phyloP scores from a whole-genome alignment of 192 early-diverging fungal species.

The Backusella macrospora region DNA sequence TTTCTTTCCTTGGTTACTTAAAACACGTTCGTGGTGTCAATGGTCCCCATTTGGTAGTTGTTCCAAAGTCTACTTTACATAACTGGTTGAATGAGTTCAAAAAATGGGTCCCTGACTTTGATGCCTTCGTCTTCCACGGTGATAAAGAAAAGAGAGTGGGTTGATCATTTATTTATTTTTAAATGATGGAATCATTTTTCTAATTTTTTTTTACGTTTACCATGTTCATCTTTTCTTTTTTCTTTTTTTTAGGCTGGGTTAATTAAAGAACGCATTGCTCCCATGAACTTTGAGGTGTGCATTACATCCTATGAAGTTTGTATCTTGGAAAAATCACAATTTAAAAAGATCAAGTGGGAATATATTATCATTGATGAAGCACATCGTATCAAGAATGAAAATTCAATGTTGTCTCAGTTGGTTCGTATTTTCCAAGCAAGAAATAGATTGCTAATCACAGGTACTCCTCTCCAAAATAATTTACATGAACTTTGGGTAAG shows the following conservation, averaged over 20 bases:
- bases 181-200: neutral
- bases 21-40: conserved; percentile 75
- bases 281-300: conserved; percentile 84
- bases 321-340: conserved; percentile 81
- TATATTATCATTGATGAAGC: conserved; percentile 96
- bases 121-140: conserved; percentile 90
- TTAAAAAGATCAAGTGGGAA: conserved; percentile 88
- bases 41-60: conserved; percentile 94
- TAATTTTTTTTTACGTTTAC: conserved; percentile 14
- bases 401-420: conserved; percentile 94
- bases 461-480: conserved; percentile 97
- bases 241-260: conserved; percentile 47
- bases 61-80: conserved; percentile 95
- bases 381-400: conserved; percentile 98
- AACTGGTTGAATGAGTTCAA: conserved; percentile 95
- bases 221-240: neutral
- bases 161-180: neutral
- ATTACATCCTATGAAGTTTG: conserved; percentile 98
- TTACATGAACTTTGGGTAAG: conserved; percentile 94
- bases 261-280: conserved; percentile 56
- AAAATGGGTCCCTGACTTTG: conserved; percentile 89
- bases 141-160: conserved; percentile 80
- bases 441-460: conserved; percentile 90
- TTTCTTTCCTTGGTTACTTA: conserved; percentile 94
- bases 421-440: conserved; percentile 87